Evolutionary conservation across 2,329 filamentous ascomycete species (phyloP).

Genomic region (Penicillium sp.): DNA sequence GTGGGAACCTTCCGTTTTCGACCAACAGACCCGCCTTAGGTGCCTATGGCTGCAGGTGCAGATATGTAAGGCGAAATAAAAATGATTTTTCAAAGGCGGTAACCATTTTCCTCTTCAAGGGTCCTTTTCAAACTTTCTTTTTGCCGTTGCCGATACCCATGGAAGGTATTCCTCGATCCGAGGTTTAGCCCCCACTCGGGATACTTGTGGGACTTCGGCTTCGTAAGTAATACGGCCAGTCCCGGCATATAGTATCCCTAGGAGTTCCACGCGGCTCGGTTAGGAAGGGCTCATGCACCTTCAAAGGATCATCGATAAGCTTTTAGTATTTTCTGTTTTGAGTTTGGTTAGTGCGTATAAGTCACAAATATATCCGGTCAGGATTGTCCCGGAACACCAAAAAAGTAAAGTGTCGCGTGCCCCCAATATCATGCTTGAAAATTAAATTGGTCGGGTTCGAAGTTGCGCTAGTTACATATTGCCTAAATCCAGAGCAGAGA

Average conservation of each 20-base stretch:
- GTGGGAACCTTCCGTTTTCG: not conserved
- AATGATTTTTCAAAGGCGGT: too few species aligned
- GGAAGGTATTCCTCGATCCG: not conserved
- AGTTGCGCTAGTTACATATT: not conserved
- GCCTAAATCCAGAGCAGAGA: not conserved
- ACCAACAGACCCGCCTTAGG: not conserved
- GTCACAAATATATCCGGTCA: not conserved
- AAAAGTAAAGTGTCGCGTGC: slow-evolving; percentile 12
- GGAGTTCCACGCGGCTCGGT: not conserved
- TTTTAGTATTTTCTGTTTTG: not conserved
- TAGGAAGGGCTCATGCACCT: not conserved
- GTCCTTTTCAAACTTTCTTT: too few species aligned
- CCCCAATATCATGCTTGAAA: not conserved
- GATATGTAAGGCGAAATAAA: not conserved
- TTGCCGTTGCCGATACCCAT: not conserved
- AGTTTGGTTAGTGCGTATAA: not conserved
- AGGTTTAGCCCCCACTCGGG: not conserved
- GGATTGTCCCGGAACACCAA: not conserved
- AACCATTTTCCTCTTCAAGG: too few species aligned
- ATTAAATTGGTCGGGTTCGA: not conserved
- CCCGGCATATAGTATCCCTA: not conserved
- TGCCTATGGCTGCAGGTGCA: not conserved
- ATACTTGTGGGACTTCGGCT: not conserved
- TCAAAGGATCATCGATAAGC: not conserved
- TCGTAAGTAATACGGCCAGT: not conserved